A percentile compares a stretch with the other conserved stretches of the same genome.
Conservation (phyloP, 352 stramenopile genomes). For the Phytophthora palmivora region DNA sequence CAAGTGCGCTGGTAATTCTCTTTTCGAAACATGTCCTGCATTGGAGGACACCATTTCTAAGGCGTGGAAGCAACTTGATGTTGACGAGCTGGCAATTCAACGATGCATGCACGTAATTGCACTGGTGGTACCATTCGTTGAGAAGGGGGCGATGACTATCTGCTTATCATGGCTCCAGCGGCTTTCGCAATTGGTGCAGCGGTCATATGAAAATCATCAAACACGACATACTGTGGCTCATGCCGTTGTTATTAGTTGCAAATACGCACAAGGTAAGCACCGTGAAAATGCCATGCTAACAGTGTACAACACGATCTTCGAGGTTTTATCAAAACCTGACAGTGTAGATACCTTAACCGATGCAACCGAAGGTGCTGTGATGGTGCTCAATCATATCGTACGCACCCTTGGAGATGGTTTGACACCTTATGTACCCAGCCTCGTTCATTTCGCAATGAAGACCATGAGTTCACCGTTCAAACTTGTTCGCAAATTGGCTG, state of each 20-base stretch:
- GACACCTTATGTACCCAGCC: conserved; percentile 66
- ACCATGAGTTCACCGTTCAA: conserved; percentile 60
- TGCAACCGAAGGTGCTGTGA: conserved; percentile 49
- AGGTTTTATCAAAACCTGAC: conserved; percentile 24
- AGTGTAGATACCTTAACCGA: conserved; percentile 6
- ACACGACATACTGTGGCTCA: conserved; percentile 47
- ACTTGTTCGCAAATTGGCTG: conserved; percentile 52
- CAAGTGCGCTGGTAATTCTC: conserved; percentile 26
- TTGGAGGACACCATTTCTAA: conserved; percentile 48
- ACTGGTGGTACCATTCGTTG: conserved; percentile 46
- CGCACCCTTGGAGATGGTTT: conserved; percentile 39
- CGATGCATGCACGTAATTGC: conserved; percentile 58
- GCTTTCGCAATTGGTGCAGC: conserved; percentile 38
- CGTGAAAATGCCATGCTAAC: conserved; percentile 54
- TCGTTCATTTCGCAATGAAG: conserved; percentile 76
- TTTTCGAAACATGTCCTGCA: conserved; percentile 46
- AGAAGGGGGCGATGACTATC: conserved; percentile 29
- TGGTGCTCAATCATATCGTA: conserved; percentile 68
- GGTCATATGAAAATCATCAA: conserved; percentile 26
- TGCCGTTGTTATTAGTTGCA: conserved; percentile 59
- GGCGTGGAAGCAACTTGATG: conserved; percentile 36
- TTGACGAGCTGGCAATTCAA: conserved; percentile 48
- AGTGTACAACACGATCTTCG: conserved; percentile 63
- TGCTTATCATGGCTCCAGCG: conserved; percentile 57
- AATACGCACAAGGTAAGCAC: conserved; percentile 27